Percentiles rank a stretch among this genome's conserved stretches.
Evolutionary conservation across 2,329 filamentous ascomycete species (phyloP).

Genomic region (Arthrobotrys conoides): DNA sequence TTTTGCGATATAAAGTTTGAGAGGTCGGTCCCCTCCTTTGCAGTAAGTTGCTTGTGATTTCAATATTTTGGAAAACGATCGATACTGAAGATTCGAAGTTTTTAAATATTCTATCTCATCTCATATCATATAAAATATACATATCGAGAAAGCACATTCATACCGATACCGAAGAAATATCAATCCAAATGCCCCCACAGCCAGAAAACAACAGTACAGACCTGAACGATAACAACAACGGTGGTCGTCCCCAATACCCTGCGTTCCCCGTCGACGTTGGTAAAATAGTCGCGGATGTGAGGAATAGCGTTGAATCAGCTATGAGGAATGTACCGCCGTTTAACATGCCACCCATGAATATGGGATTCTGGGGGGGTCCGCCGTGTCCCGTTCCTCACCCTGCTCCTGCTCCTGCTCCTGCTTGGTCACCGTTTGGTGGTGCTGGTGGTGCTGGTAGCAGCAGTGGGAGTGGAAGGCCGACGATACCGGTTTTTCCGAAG

Average conservation of each 20-base stretch:
- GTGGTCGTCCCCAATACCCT: constrained; percentile 5
- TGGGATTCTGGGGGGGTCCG: neutral
- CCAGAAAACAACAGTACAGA: neutral
- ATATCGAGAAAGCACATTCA: too few species aligned
- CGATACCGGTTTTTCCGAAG: constrained; percentile 40
- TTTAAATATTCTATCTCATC: too few species aligned
- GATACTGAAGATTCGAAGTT: neutral
- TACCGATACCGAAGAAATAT: too few species aligned
- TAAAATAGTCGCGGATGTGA: constrained; percentile 25
- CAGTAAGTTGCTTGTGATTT: neutral
- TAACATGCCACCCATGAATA: constrained; percentile 28
- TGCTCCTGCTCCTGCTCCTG: neutral
- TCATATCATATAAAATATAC: too few species aligned
- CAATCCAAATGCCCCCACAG: neutral
- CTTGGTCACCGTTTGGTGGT: neutral
- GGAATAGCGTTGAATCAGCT: constrained; percentile 43
- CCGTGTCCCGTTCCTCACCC: neutral
- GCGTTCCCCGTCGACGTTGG: constrained; percentile 23
- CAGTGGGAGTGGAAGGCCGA: constrained; percentile 4
- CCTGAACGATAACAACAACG: neutral
- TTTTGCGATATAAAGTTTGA: neutral
- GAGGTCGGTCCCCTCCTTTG: neutral
- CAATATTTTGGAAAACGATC: neutral
- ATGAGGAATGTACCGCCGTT: constrained; percentile 39
- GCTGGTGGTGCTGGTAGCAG: neutral